These are phyloP conservation scores for Trichoderma citrinoviride DNA, from an alignment of 2,329 filamentous ascomycete genomes.

Conservation along the genomic window DNA sequence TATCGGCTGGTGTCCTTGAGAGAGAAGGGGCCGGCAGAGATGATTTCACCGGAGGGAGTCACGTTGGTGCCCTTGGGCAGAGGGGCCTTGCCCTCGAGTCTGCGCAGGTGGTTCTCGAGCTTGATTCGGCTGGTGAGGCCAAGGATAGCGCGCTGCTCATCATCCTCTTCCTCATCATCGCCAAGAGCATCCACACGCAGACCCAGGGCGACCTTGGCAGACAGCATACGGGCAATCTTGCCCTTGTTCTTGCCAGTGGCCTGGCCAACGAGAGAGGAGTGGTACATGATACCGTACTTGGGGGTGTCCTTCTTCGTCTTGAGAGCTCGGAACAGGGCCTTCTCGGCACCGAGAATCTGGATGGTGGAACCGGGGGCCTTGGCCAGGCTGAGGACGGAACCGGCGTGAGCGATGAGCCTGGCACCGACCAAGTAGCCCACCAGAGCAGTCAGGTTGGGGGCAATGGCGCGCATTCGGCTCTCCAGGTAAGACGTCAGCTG, in stretches of 20 bases:
- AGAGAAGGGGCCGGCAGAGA: slow-evolving; percentile 74
- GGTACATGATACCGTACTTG: slow-evolving; percentile 95
- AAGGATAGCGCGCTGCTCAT: slow-evolving; percentile 83
- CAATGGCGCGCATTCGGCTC: slow-evolving; percentile 93
- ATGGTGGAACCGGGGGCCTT: slow-evolving; percentile 95
- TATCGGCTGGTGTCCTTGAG: slow-evolving; percentile 93
- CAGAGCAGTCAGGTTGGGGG: slow-evolving; percentile 89
- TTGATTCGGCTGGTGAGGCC: slow-evolving; percentile 70
- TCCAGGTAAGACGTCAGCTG: slow-evolving; percentile 87
- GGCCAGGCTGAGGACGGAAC: slow-evolving; percentile 89
- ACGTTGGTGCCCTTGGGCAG: slow-evolving; percentile 73
- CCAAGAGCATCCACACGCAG: slow-evolving; percentile 81
- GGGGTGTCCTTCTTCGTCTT: slow-evolving; percentile 99
- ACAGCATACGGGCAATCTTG: slow-evolving; percentile 95
- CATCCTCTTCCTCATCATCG: slow-evolving; percentile 67
- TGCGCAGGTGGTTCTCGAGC: slow-evolving; percentile 72
- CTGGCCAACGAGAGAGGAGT: slow-evolving; percentile 91
- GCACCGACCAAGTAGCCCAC: slow-evolving; percentile 93
- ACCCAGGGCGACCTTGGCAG: slow-evolving; percentile 89
- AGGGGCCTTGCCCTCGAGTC: slow-evolving; percentile 86
- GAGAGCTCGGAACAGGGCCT: slow-evolving; percentile 94
- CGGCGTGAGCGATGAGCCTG: slow-evolving; percentile 89
- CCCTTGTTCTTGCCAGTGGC: slow-evolving; percentile 98
- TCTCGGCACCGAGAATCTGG: slow-evolving; percentile 97
- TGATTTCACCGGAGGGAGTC: slow-evolving; percentile 66